phyloP scores from a whole-genome alignment of 192 early-diverging fungal genomes.

The Coemansia sp. region DNA sequence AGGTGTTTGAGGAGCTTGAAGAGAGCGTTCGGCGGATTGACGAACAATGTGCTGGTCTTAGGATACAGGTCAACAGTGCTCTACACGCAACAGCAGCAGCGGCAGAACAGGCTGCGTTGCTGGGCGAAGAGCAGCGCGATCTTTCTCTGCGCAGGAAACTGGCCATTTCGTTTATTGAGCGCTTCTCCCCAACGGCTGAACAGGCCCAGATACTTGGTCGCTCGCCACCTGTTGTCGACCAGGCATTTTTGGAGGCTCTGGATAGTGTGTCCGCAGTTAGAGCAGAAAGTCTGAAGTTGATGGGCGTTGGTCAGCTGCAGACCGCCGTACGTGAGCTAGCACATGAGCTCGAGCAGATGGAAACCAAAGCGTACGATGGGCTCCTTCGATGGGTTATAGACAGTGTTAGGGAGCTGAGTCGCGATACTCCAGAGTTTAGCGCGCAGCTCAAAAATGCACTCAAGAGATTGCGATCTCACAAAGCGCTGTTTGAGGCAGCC shows the following conservation, averaged over 20 bases:
- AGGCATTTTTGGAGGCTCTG: slow-evolving; percentile 18
- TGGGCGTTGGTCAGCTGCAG: slow-evolving; percentile 10
- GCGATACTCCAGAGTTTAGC: slow-evolving; percentile 26
- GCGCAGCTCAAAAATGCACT: slow-evolving; percentile 22
- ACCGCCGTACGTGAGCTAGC: slow-evolving; percentile 24
- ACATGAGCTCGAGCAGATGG: slow-evolving; percentile 16
- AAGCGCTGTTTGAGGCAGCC: slow-evolving; percentile 23
- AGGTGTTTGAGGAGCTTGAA: slow-evolving; percentile 33
- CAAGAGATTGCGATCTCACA: slow-evolving; percentile 16
- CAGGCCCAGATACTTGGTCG: slow-evolving; percentile 4
- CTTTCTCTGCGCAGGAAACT: slow-evolving; percentile 4
- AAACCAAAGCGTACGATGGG: slow-evolving; percentile 19
- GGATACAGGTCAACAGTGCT: slow-evolving; percentile 20
- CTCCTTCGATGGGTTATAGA: slow-evolving; percentile 38
- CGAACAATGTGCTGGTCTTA: slow-evolving; percentile 16
- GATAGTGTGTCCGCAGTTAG: slow-evolving; percentile 12
- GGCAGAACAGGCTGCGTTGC: slow-evolving; percentile 18
- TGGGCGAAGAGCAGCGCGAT: slow-evolving; percentile 35
- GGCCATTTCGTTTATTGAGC: slow-evolving; percentile 14
- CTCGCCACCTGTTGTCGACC: not conserved
- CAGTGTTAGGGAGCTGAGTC: slow-evolving; percentile 15
- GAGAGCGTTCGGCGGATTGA: slow-evolving; percentile 18
- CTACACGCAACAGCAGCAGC: slow-evolving; percentile 17
- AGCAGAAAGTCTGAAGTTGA: slow-evolving; percentile 26
- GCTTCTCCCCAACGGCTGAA: slow-evolving; percentile 12